phyloP scores from a whole-genome alignment of 208 protist species.

The Leishmania turanica region DNA sequence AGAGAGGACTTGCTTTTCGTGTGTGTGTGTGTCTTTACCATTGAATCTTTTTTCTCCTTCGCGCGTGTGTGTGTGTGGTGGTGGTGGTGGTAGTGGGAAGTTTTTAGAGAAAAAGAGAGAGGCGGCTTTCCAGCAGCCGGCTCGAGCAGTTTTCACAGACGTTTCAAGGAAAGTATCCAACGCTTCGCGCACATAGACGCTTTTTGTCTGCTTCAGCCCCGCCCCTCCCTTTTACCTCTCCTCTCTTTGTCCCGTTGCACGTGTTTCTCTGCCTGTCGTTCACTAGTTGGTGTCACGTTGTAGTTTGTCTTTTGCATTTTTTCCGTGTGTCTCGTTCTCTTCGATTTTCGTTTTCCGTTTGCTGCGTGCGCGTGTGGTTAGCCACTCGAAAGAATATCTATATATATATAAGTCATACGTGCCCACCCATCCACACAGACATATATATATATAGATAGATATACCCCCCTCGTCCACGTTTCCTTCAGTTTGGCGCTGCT shows the following conservation, averaged over 20 bases:
- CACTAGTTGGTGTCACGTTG: constrained; percentile 1
- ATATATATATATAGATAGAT: neutral
- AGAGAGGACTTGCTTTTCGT: neutral
- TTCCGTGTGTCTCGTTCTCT: neutral
- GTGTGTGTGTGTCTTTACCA: neutral
- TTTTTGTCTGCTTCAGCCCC: neutral
- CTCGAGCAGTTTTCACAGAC: neutral
- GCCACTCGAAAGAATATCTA: neutral
- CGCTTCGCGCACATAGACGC: neutral
- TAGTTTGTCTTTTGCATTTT: neutral
- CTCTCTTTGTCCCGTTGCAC: neutral
- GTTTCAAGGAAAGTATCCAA: neutral
- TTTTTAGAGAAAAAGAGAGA: neutral
- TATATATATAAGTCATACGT: neutral
- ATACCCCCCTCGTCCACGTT: neutral
- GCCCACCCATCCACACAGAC: neutral
- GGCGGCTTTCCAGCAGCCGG: neutral
- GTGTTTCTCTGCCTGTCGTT: neutral
- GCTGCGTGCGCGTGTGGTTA: neutral
- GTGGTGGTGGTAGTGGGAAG: too few species aligned
- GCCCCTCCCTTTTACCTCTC: neutral
- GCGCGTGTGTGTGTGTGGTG: neutral
- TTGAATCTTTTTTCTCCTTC: neutral
- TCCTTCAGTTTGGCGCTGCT: neutral
- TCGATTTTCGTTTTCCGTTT: neutral